Percentiles rank a stretch among this genome's conserved stretches.
Conservation (phyloP, 169 alveolate species). For the Plasmodium gonderi region DNA sequence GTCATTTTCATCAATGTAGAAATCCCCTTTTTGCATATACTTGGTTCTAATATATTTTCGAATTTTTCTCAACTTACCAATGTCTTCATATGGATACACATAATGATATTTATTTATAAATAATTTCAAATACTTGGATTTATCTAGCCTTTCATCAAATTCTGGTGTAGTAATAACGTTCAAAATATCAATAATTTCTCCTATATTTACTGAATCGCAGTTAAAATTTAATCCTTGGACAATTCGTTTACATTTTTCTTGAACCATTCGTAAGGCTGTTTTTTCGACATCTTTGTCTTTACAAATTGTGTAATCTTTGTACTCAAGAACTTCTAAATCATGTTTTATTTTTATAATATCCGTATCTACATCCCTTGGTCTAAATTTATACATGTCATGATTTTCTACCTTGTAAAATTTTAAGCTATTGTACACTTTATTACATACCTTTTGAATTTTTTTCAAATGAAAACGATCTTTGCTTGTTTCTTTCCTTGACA, state of each 20-base stretch:
- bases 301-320: not conserved
- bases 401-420: constrained; percentile 64
- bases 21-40: constrained; percentile 15
- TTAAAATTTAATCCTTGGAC: constrained; percentile 59
- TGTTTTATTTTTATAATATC: constrained; percentile 20
- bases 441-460: constrained; percentile 35
- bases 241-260: constrained; percentile 44
- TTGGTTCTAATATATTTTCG: constrained; percentile 25
- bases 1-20: constrained; percentile 46
- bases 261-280: not conserved
- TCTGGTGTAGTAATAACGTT: constrained; percentile 61
- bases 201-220: constrained; percentile 43
- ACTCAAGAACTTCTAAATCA: not conserved
- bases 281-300: not conserved
- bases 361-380: constrained; percentile 21
- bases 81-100: constrained; percentile 68
- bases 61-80: constrained; percentile 23
- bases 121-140: constrained; percentile 55
- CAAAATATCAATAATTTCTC: constrained; percentile 30
- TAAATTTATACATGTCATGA: constrained; percentile 52
- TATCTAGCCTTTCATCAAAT: constrained; percentile 65
- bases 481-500: constrained; percentile 18
- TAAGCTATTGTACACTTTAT: constrained; percentile 23
- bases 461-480: constrained; percentile 38
- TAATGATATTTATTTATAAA: constrained; percentile 55